Base-by-base conservation (phyloP, 2,329 filamentous ascomycete genomes). In the Pseudocercospora fuligena region DNA sequence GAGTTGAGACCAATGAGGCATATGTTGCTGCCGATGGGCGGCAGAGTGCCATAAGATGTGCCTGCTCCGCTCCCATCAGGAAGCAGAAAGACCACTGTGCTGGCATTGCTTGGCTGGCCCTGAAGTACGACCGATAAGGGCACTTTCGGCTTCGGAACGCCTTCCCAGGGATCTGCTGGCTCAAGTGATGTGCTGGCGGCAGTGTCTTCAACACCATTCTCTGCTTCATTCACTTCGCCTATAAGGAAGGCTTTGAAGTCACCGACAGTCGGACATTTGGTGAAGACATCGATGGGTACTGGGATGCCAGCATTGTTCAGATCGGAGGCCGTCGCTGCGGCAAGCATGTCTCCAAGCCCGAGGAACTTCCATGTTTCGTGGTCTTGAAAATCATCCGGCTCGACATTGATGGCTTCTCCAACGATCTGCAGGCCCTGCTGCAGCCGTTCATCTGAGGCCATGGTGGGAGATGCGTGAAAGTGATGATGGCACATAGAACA, bases 31-130 rank as follows among this genome's bases (percentile, higher is more conserved):
- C 80, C 79, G 11, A 88, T 78, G 0, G 68, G 65, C 0, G 81
- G 77, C 2, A 82, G 64, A 29, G 72, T 62, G 1, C 73, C 73
- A 71, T 84, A 85, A 0, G 82, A 80, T 1, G 78, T 77, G 1
- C 81, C 81, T 9, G 81, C 82, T 14, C 84, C 84, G 60, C 77
- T 76, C 12, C 84, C 84, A 69, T 85, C 84, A 5, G 84, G 83
- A 62, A 86, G 78, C 9, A 76, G 68, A 56, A 73, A 75, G 9
- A 75, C 66, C 7, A 68, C 60, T 19, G 47, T 70, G n/a, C 31
- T 54, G 2, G 73, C 58, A 12, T 46, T 68, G 11, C 63, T 62
- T 14, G 71, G 68, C n/a, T 68, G 59, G 36, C 72, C 71, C 66
- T 75, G 73, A 3, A 75, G 63, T 1, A 73, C 62, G 7, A 74